Percentiles rank a stretch among this genome's conserved stretches.
phyloP scores from a whole-genome alignment of 441 rosid genomes.

The Brassica hybrid region DNA sequence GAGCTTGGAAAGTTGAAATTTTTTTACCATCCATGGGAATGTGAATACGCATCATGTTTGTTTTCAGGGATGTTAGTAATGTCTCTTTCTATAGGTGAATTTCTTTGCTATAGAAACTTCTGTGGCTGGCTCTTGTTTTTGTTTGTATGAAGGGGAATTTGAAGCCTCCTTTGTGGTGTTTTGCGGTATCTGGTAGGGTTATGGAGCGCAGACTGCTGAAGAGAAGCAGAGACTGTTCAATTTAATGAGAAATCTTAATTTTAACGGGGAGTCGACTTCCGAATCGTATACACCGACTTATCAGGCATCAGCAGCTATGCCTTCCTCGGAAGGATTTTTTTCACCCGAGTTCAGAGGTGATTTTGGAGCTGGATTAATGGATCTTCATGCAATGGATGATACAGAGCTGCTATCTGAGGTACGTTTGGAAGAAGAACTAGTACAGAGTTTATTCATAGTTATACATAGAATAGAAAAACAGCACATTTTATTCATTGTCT shows the following conservation, averaged over 20 bases:
- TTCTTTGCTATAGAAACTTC: not conserved
- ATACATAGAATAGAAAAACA: not conserved
- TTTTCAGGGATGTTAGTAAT: no score
- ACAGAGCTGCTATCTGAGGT: constrained; percentile 99
- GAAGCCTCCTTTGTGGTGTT: constrained; percentile 18
- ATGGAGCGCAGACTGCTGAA: constrained; percentile 95
- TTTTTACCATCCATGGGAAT: no score
- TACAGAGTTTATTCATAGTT: not conserved
- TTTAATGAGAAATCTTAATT: constrained; percentile 93
- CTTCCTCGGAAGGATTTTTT: constrained; percentile 78
- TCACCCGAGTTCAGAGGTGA: constrained; percentile 95
- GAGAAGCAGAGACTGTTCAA: constrained; percentile 97
- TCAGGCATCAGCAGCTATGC: constrained; percentile 63
- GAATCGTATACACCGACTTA: constrained; percentile 71
- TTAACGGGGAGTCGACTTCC: constrained; percentile 87
- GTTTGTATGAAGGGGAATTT: not conserved
- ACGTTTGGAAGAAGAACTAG: constrained; percentile 22
- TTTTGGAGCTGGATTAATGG: constrained; percentile 98
- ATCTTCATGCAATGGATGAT: constrained; percentile 99
- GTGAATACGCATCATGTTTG: no score
- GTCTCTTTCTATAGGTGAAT: no score
- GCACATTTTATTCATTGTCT: constrained; percentile 2
- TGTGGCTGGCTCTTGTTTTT: constrained; percentile 1
- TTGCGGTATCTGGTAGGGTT: constrained; percentile 60
- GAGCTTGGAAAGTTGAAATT: no score